Base-by-base conservation (phyloP, 1,284 basidiomycete species). In the Bjerkandera adusta region DNA sequence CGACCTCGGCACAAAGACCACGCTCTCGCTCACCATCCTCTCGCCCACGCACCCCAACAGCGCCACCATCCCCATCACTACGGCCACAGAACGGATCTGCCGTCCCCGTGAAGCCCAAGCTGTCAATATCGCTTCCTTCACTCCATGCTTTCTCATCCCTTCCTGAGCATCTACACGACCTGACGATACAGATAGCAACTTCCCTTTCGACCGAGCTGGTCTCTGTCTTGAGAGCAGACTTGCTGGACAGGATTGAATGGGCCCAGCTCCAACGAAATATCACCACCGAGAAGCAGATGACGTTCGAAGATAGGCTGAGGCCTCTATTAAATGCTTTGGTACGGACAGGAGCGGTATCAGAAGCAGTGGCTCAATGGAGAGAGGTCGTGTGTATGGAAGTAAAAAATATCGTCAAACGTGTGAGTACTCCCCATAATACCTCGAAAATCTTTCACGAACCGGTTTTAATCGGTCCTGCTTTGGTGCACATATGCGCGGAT, bases 191-290 rank as follows among this genome's bases (percentile, higher is more conserved):
- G 54, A 89, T 96, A 52, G 80, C 89, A 0, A 70, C 76, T 0
- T 87, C 89, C 1, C 71, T 96, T n/a, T 85, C 90, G 16, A 71
- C 77, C 8, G 92, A 96, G 54, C 71, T 97, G 1, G 76, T 90
- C 3, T 72, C 76, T 18, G 75, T 87, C 1, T 73, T 97, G 7
- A 75, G 78, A 29, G 72, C 77, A 15, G 85, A 93, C 58, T 70
- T 96, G 27, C 66, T 77, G 5, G 73, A 76, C 42, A 74, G 77
- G 11, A 72, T 82, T 38, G 36, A 12, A 20, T 21, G 11, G 8
- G 43, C 50, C 11, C 53, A 54, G 26, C 46, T 43, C 16, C 67
- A 68, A 39, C n/a, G n/a, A n/a, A n/a, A n/a, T n/a, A n/a, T n/a
- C n/a, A 32, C 37, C 0, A 45, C 51, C 13, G 37, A 49, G 22